These are phyloP conservation scores for Porcisia deanei DNA, from an alignment of 208 protist genomes.

Conservation along the genomic window DNA sequence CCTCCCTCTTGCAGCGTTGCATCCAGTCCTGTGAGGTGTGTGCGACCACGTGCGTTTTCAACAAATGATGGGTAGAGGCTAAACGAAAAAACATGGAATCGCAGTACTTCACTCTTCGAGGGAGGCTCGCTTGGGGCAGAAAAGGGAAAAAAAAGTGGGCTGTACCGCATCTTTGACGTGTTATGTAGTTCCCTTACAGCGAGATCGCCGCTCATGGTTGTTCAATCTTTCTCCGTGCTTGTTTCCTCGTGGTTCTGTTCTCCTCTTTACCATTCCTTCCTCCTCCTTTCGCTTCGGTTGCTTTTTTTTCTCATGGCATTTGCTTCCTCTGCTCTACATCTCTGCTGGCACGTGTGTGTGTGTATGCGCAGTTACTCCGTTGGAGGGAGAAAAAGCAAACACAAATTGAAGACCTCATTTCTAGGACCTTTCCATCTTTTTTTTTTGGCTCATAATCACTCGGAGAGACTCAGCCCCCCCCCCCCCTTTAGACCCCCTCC, in stretches of 20 bases:
- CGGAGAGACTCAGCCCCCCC: background rate
- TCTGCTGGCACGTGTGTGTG: background rate
- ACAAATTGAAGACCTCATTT: background rate
- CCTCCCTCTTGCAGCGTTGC: background rate
- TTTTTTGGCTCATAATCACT: background rate
- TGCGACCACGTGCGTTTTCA: background rate
- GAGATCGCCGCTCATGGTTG: background rate
- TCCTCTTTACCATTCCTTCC: background rate
- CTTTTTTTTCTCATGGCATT: background rate
- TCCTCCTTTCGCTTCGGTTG: background rate
- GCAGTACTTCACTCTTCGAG: background rate
- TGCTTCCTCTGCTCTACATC: background rate
- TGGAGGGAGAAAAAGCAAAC: background rate
- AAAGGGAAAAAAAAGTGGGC: background rate
- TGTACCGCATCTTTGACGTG: background rate
- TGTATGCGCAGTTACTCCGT: background rate
- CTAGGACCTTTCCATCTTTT: background rate
- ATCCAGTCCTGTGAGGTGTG: background rate
- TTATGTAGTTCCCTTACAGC: background rate
- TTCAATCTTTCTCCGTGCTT: background rate
- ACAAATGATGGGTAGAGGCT: background rate
- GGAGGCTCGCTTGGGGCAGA: background rate
- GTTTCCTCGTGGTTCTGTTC: background rate
- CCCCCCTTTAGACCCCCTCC: background rate
- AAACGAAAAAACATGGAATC: background rate